phyloP scores from a whole-genome alignment of 495 filamentous ascomycete genomes.

The Usnea hakonensis region DNA sequence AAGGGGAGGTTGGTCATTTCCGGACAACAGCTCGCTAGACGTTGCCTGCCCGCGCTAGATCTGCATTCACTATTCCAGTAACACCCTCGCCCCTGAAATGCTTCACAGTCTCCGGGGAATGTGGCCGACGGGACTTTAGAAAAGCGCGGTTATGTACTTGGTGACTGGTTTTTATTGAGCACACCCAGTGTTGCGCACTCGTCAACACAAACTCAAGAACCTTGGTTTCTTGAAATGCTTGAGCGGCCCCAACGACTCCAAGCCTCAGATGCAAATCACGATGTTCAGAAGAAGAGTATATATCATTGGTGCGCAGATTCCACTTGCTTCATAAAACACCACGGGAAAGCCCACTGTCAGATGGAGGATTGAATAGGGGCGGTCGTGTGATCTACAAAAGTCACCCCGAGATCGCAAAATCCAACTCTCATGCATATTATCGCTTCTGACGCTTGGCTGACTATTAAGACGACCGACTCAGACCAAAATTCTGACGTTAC shows the following conservation, averaged over 20 bases:
- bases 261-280: background rate
- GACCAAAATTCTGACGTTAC: no score
- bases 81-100: background rate
- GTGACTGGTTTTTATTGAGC: background rate
- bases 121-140: background rate
- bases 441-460: no score
- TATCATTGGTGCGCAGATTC: background rate
- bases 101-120: background rate
- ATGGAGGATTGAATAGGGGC: background rate
- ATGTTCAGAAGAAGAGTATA: background rate
- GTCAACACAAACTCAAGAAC: background rate
- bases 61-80: background rate
- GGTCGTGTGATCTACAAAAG: no score
- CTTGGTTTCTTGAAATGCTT: background rate
- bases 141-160: background rate
- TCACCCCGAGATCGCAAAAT: no score
- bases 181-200: background rate
- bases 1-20: conserved; percentile 1
- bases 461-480: no score
- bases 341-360: background rate
- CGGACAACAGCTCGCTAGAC: background rate
- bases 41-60: background rate
- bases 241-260: background rate
- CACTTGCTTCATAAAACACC: background rate
- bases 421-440: no score